Percentiles rank a stretch among this genome's conserved stretches.
These are phyloP conservation scores for Diaporthe citriasiana DNA, from an alignment of 2,329 filamentous ascomycete species.

Conservation along the genomic window DNA sequence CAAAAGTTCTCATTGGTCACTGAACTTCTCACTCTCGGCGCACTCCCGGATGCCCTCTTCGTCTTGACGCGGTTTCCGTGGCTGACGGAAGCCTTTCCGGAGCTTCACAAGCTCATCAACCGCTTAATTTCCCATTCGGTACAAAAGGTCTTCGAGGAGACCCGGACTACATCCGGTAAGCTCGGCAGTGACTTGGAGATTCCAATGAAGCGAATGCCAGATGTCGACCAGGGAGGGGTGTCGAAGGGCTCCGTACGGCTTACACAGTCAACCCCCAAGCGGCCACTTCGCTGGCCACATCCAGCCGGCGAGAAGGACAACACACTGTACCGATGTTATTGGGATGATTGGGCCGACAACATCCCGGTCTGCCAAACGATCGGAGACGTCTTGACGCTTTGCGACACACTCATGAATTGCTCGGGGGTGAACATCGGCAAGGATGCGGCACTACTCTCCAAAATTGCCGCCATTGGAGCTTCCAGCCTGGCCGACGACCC, in stretches of 20 bases:
- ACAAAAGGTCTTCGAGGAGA: constrained; percentile 75
- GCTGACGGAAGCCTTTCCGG: constrained; percentile 87
- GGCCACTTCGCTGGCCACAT: constrained; percentile 85
- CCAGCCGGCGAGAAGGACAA: constrained; percentile 85
- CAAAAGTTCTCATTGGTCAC: constrained; percentile 90
- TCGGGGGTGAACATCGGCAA: constrained; percentile 92
- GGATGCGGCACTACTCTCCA: constrained; percentile 82
- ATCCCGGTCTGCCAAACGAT: constrained; percentile 91
- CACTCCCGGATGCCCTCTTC: constrained; percentile 92
- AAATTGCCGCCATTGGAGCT: constrained; percentile 87
- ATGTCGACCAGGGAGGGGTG: constrained; percentile 75
- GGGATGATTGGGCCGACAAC: constrained; percentile 97
- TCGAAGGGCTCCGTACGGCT: constrained; percentile 79
- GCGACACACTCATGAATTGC: constrained; percentile 85
- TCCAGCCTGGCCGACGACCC: constrained; percentile 79
- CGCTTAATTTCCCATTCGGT: constrained; percentile 88
- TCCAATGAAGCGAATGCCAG: constrained; percentile 58
- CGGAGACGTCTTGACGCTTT: constrained; percentile 91
- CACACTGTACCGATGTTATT: constrained; percentile 92
- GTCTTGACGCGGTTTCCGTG: constrained; percentile 91
- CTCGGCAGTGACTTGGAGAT: constrained; percentile 33
- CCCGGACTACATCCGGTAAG: constrained; percentile 46
- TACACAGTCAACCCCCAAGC: constrained; percentile 71
- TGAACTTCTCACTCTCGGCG: constrained; percentile 90
- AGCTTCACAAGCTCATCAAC: constrained; percentile 84